Conservation (phyloP, 106 monocot genomes). For the Chionographis japonica region DNA sequence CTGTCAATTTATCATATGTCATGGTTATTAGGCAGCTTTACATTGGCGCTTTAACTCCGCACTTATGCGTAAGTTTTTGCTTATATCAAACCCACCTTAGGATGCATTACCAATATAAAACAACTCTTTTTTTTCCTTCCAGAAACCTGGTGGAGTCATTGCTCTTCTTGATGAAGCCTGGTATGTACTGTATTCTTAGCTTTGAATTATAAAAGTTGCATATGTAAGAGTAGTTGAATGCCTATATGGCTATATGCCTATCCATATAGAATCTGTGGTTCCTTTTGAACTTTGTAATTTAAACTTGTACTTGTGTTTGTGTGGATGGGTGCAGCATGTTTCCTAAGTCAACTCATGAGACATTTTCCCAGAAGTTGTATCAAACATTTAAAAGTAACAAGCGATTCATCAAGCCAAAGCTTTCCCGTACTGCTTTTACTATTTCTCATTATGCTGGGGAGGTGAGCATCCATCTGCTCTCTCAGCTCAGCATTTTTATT, state of each 20-base stretch:
- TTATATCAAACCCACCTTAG: too few species aligned
- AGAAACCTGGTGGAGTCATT: constrained; percentile 89
- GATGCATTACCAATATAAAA: too few species aligned
- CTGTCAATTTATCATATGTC: too few species aligned
- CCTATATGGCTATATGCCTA: too few species aligned
- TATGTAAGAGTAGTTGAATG: too few species aligned
- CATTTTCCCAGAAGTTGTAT: constrained; percentile 83
- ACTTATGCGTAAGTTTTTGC: too few species aligned
- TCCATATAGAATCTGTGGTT: too few species aligned
- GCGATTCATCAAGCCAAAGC: constrained; percentile 80
- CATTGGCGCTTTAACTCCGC: too few species aligned
- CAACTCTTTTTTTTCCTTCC: constrained; percentile 9
- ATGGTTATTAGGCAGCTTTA: too few species aligned
- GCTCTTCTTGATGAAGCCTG: constrained; percentile 93
- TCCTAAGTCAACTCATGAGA: constrained; percentile 88
- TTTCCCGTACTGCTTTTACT: constrained; percentile 79
- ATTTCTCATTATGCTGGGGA: constrained; percentile 88
- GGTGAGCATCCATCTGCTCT: constrained; percentile 26
- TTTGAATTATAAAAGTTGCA: too few species aligned
- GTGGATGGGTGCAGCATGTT: constrained; percentile 59
- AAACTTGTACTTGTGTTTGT: too few species aligned
- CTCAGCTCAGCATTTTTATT: not conserved
- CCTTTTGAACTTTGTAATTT: too few species aligned
- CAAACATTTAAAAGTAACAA: constrained; percentile 75
- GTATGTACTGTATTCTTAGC: constrained; percentile 16